phyloP scores from a whole-genome alignment of 768 basidiomycete genomes.

The Mrakia gelida region DNA sequence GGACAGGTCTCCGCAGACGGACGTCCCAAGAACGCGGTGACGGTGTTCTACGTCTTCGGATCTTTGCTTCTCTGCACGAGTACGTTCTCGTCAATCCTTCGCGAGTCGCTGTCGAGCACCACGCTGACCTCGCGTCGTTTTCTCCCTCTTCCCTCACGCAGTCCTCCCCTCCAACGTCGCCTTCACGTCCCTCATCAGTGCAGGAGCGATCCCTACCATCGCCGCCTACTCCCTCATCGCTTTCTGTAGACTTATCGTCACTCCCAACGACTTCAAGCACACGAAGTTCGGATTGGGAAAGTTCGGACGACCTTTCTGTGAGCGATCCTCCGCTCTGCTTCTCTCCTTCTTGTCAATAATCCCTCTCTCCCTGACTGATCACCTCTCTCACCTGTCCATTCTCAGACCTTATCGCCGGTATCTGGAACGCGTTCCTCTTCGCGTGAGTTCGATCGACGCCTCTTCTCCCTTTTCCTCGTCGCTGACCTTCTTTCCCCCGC shows the following conservation, averaged over 20 bases:
- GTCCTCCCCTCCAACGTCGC: constrained; percentile 82
- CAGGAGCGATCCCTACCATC: constrained; percentile 74
- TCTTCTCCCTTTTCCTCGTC: not conserved
- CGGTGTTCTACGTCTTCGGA: constrained; percentile 77
- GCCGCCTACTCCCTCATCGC: constrained; percentile 83
- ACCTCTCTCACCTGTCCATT: not conserved
- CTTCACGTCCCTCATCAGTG: constrained; percentile 84
- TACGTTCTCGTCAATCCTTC: no score
- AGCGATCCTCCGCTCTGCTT: constrained; percentile 40
- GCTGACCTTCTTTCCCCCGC: no score
- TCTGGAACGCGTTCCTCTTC: constrained; percentile 73
- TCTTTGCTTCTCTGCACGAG: constrained; percentile 71
- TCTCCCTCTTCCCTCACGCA: no score
- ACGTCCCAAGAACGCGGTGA: constrained; percentile 79
- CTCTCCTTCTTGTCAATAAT: no score
- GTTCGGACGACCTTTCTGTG: constrained; percentile 53
- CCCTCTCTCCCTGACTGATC: not conserved
- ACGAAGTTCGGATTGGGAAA: constrained; percentile 70
- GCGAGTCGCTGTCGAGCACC: no score
- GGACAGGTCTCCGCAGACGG: constrained; percentile 64
- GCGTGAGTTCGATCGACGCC: constrained; percentile 51
- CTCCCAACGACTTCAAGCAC: constrained; percentile 65
- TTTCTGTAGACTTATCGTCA: constrained; percentile 58
- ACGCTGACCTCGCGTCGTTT: no score
- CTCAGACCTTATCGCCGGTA: constrained; percentile 49